Conservation (phyloP, 345 rosid species). For the Durio zibethinus region DNA sequence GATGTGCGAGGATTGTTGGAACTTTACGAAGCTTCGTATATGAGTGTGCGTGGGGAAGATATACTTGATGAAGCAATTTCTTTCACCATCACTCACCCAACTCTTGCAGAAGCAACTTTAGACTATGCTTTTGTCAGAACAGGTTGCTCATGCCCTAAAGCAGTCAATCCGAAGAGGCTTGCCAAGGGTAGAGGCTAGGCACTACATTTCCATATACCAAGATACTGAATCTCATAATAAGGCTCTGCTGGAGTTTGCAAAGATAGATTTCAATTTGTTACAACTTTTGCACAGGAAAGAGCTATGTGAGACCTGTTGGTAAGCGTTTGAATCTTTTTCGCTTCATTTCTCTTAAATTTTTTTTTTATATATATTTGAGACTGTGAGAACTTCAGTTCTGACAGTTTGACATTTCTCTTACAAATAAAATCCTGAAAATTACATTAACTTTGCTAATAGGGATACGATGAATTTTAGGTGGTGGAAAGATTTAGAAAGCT, state of each 20-base stretch:
- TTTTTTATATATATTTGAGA: no score
- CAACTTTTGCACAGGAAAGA: constrained; percentile 28
- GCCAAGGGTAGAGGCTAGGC: constrained; percentile 24
- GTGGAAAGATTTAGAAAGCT: constrained; percentile 31
- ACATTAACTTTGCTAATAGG: not conserved
- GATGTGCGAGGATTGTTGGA: constrained; percentile 26
- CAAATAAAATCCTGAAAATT: no score
- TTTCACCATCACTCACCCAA: constrained; percentile 19
- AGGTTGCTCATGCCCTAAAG: constrained; percentile 24
- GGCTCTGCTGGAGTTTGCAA: constrained; percentile 26
- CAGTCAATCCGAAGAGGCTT: constrained; percentile 19
- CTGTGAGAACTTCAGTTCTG: no score
- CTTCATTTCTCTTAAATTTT: no score
- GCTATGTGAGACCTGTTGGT: constrained; percentile 20
- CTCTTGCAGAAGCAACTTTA: not conserved
- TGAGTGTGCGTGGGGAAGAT: constrained; percentile 21
- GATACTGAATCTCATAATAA: not conserved
- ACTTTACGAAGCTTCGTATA: constrained; percentile 29
- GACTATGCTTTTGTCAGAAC: constrained; percentile 7
- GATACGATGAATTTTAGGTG: constrained; percentile 13
- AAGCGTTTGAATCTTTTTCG: not conserved
- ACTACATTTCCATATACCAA: constrained; percentile 18
- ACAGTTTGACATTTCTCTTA: no score
- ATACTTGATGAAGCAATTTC: constrained; percentile 21
- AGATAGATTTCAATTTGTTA: constrained; percentile 36